These are phyloP conservation scores for Astrephomene gubernaculifera DNA, from an alignment of 139 green algal genomes.

Conservation along the genomic window DNA sequence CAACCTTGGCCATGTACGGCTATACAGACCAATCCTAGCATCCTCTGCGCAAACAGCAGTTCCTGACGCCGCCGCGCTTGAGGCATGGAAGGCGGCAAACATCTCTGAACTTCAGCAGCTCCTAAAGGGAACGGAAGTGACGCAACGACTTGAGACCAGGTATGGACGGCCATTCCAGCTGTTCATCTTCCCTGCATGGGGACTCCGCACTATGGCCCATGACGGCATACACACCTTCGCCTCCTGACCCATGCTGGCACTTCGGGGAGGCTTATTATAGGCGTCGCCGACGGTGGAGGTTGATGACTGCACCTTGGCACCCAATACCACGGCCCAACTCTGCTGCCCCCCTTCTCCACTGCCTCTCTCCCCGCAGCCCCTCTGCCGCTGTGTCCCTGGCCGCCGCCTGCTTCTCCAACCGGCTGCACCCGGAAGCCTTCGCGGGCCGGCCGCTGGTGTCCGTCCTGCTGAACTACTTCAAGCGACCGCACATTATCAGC, in stretches of 20 bases:
- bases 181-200: background rate
- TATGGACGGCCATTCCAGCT: background rate
- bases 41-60: background rate
- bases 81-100: background rate
- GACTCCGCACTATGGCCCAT: background rate
- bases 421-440: background rate
- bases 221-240: background rate
- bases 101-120: background rate
- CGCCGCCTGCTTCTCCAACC: background rate
- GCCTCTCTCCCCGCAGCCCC: background rate
- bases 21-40: background rate
- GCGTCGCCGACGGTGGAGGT: background rate
- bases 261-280: background rate
- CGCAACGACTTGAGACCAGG: background rate
- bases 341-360: background rate
- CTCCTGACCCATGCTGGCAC: background rate
- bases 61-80: background rate
- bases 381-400: background rate
- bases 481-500: background rate
- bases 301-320: background rate
- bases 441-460: constrained; percentile 3
- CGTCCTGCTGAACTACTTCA: constrained; percentile 43
- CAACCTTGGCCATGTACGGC: background rate
- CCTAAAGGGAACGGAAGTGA: background rate
- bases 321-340: background rate